Evolutionary conservation across 225 moss, liverwort and hornwort species (phyloP).

Genomic region (Physcomitrellopsis africana): DNA sequence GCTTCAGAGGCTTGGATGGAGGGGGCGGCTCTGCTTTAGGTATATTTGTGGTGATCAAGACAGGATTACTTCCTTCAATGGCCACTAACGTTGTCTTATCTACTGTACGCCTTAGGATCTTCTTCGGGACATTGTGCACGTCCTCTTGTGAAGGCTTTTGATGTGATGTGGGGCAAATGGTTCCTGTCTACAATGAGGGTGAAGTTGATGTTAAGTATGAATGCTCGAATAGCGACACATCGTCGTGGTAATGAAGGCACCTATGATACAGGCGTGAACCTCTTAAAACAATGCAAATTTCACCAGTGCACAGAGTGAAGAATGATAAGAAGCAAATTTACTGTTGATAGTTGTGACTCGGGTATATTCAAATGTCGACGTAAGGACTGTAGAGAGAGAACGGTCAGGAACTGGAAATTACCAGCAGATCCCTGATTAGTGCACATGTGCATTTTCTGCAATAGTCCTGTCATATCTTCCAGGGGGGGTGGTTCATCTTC

Average conservation of each 20-base stretch:
- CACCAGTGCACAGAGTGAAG: no score
- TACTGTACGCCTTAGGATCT: conserved; percentile 34
- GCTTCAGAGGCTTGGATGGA: conserved; percentile 39
- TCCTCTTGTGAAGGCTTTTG: not conserved
- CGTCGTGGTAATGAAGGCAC: no score
- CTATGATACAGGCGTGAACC: no score
- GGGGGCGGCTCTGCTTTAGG: not conserved
- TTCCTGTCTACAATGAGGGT: conserved; percentile 44
- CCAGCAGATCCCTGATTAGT: conserved; percentile 21
- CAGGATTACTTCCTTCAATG: conserved; percentile 38
- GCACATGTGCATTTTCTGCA: conserved; percentile 48
- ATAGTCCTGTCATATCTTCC: conserved; percentile 61
- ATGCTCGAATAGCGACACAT: no score
- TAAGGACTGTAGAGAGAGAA: not conserved
- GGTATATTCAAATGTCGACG: not conserved
- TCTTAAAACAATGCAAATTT: no score
- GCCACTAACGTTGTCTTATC: conserved; percentile 51
- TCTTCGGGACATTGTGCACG: not conserved
- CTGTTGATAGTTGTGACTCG: no score
- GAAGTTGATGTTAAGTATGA: not conserved
- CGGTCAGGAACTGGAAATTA: not conserved
- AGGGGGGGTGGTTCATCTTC: conserved; percentile 67
- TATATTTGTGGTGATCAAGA: conserved; percentile 9
- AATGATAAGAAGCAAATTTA: no score
- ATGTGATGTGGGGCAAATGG: not conserved